A percentile compares a stretch with the other conserved stretches of the same genome.
These are phyloP conservation scores for Mycena rosella DNA, from an alignment of 768 basidiomycete genomes.

Conservation along the genomic window DNA sequence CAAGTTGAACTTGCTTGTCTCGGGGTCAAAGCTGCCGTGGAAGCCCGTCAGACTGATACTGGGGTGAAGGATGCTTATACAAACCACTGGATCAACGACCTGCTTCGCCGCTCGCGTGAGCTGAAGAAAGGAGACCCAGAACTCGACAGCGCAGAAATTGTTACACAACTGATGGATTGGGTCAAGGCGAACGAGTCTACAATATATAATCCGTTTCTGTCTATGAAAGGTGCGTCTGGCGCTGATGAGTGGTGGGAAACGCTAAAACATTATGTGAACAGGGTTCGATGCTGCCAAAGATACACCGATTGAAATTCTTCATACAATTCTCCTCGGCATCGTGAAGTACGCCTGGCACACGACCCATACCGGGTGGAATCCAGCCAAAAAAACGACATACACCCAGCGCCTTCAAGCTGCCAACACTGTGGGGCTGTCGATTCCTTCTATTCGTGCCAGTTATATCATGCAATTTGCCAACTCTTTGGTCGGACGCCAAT, in stretches of 20 bases:
- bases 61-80: conserved; percentile 56
- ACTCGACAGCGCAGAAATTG: conserved; percentile 36
- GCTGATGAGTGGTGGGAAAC: background rate
- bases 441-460: conserved; percentile 50
- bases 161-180: conserved; percentile 43
- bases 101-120: conserved; percentile 34
- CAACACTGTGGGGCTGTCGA: conserved; percentile 43
- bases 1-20: conserved; percentile 50
- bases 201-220: conserved; percentile 50
- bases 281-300: conserved; percentile 48
- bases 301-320: conserved; percentile 59
- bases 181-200: conserved; percentile 37
- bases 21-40: conserved; percentile 46
- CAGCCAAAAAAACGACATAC: conserved; percentile 42
- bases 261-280: conserved; percentile 16
- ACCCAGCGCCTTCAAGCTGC: conserved; percentile 49
- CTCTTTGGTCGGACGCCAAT: conserved; percentile 56
- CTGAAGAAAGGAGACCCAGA: background rate
- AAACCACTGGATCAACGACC: conserved; percentile 52
- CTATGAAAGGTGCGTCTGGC: conserved; percentile 36
- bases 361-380: conserved; percentile 47
- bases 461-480: conserved; percentile 61
- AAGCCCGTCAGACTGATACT: conserved; percentile 44
- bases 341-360: conserved; percentile 59
- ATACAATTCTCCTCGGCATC: conserved; percentile 57